Base-by-base conservation (phyloP, 495 filamentous ascomycete species). In the Tuber magnatum region DNA sequence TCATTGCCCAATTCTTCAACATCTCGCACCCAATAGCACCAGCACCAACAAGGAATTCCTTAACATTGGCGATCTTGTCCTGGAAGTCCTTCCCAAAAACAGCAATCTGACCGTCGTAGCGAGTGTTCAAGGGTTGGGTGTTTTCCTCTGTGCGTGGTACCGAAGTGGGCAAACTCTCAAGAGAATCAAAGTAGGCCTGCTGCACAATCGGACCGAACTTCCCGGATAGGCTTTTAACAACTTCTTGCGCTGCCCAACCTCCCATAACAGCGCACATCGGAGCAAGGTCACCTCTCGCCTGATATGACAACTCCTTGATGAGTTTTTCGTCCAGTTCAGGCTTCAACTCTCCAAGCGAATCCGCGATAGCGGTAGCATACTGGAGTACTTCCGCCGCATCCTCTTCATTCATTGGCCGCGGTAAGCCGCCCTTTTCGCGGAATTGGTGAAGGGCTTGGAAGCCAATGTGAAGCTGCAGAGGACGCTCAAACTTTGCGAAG, bases 1-100 rank as follows among this genome's bases (percentile, higher is more conserved):
- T 96, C 94, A 98, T 94, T 40, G 96, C 95, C 95, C 96, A 99
- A 83, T 97, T 98, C 88, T 99, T 99, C 73, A 99, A 86, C 89
- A 97, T 99, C 83, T 99, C 96, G 82, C 96, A 99, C 44, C 96
- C 96, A 83, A 99, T 99, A 74, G 96, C 96, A 76, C 96, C 96
- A 39, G 96, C 92, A 76, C 96, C 96, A 71, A 99, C 96, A 38
- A 99, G 87, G 87, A 99, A 99, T 81, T 97, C 88, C 70, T 89
- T 94, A 61, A 92, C 84, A 81, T 97, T 96, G 72, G 91, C 87
- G 78, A 99, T 86, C 86, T 96, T 97, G 51, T 97, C 92, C 83
- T 98, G 96, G 85, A 89, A 98, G 70, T 97, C 93, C 77, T 88
- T 91, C 71, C 96, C 96, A 78, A 97, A 97, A 1, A 99, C 96